These are phyloP conservation scores for Yamadazyma buinensis DNA, from an alignment of 1,139 yeast genomes.

Conservation along the genomic window DNA sequence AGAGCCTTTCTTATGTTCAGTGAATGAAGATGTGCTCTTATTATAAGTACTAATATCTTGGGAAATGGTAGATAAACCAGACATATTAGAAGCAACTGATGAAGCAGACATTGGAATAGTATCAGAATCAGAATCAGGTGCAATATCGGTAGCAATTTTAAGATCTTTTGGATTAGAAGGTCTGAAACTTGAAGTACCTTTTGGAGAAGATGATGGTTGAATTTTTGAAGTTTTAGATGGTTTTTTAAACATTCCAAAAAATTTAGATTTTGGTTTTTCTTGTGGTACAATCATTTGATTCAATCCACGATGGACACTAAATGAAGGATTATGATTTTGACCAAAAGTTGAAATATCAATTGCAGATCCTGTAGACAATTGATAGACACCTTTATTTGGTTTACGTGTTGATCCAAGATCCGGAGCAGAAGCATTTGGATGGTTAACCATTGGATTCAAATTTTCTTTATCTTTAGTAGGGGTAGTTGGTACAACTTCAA, in stretches of 20 bases:
- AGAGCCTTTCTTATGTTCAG: constrained; percentile 22
- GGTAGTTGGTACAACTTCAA: constrained; percentile 14
- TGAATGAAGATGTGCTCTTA: constrained; percentile 7
- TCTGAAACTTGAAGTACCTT: constrained; percentile 8
- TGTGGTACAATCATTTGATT: constrained; percentile 8
- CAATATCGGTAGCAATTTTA: constrained; percentile 11
- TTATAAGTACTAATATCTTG: constrained; percentile 7
- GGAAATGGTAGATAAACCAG: constrained; percentile 13
- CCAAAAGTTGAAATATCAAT: constrained; percentile 43
- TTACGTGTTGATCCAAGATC: not conserved
- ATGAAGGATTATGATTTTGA: constrained; percentile 38
- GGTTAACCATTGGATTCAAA: constrained; percentile 1
- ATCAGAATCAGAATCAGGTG: constrained; percentile 15
- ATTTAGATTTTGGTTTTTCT: constrained; percentile 14
- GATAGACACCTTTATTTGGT: constrained; percentile 3
- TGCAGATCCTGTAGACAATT: constrained; percentile 30
- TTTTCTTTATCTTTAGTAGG: constrained; percentile 11
- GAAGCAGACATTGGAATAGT: constrained; percentile 15
- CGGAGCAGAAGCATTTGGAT: constrained; percentile 3
- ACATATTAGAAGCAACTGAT: constrained; percentile 11
- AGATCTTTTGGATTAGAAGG: constrained; percentile 12
- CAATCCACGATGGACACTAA: constrained; percentile 16
- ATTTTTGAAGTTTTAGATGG: constrained; percentile 7
- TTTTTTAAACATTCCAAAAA: constrained; percentile 20
- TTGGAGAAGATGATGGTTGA: constrained; percentile 3